phyloP scores from a whole-genome alignment of 257 asterid species.

The Solanum boliviense region DNA sequence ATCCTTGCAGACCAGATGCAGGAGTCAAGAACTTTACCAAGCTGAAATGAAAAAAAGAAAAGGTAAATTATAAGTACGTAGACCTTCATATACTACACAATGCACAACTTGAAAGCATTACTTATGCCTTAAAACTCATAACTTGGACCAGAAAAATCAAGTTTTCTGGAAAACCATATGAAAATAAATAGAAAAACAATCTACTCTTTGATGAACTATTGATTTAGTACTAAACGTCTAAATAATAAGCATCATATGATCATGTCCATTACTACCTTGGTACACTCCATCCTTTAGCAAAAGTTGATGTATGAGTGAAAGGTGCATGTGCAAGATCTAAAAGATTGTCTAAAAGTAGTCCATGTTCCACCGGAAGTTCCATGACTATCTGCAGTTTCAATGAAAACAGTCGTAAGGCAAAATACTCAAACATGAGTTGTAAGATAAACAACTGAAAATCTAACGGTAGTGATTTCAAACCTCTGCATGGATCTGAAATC shows the following conservation, averaged over 20 bases:
- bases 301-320: constrained; percentile 87
- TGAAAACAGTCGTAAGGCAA: not conserved
- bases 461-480: constrained; percentile 16
- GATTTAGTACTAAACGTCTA: not conserved
- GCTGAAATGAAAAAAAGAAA: constrained; percentile 24
- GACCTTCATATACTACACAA: not conserved
- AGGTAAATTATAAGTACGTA: not conserved
- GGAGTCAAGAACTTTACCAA: constrained; percentile 90
- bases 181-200: not conserved
- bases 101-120: not conserved
- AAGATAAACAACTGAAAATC: not conserved
- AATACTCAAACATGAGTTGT: not conserved
- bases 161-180: not conserved
- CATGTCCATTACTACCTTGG: constrained; percentile 40
- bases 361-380: constrained; percentile 97
- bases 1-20: constrained; percentile 71
- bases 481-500: constrained; percentile 93
- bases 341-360: constrained; percentile 81
- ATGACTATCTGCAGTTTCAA: constrained; percentile 54
- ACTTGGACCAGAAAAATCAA: not conserved
- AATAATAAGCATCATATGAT: not conserved
- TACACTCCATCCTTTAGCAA: constrained; percentile 95
- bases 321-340: constrained; percentile 99
- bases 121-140: not conserved
- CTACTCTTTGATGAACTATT: not conserved